Evolutionary conservation across 2,329 filamentous ascomycete genomes (phyloP), one percentile per base, ranked within the genome.

Genomic region (Meredithiella fracta): DNA sequence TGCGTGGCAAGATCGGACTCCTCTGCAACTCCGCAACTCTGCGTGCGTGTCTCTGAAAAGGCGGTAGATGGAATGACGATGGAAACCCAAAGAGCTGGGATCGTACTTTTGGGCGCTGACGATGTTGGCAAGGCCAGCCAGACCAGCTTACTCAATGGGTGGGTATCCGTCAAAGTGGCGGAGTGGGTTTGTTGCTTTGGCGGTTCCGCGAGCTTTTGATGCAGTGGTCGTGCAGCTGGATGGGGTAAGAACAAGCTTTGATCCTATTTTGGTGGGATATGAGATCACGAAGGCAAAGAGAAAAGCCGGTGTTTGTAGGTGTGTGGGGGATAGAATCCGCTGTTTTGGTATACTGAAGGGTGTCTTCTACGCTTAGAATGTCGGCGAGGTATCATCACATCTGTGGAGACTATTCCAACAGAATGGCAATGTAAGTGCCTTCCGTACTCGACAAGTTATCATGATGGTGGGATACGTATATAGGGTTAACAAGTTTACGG

Each of bases 1-100:
- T 49, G 44, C 44, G 44, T 49, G 23, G 44, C 44, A 49, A 49
- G 23, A 49, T 49, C 44, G 44, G 44, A 49, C 3, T 26, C 23
- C 44, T 49, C 9, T 49, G n/a, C n/a, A n/a, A n/a, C 8, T 49
- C 4, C 25, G 20, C 23, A 25, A 11, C 23, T 7, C 20, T 15
- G 22, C 20, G 4, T 49, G 44, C 7, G 20, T 23, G 9, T 49
- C 15, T 49, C 15, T 23, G 23, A 49, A 49, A 49, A 20, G 44
- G 44, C 44, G 44, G 44, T 49, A 49, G 44, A 49, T 25, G 23
- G 22, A 49, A 49, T 49, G 1, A 49, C 23, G 22, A 49, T 44
- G 40, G 17, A 20, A 49, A 49, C 44, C 44, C 44, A 49, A 49
- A 26, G 44, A 49, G 22, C 9, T 22, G 44, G 44, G 44, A 25